These are phyloP conservation scores for Fusarium poae DNA, from an alignment of 2,329 filamentous ascomycete genomes.

Conservation along the genomic window DNA sequence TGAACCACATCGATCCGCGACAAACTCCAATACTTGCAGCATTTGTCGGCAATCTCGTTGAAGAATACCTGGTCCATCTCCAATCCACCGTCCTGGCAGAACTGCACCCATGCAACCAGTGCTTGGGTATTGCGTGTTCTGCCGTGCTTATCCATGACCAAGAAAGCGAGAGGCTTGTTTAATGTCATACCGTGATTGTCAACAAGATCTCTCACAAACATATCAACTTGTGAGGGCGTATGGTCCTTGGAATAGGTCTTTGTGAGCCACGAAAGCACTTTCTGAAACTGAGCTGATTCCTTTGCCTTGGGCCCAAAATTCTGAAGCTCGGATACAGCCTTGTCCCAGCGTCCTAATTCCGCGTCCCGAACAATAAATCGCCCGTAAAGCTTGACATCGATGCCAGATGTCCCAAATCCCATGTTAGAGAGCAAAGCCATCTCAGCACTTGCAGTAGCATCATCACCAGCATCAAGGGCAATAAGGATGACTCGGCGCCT, in stretches of 20 bases:
- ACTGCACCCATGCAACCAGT: constrained; percentile 52
- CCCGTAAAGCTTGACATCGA: constrained; percentile 49
- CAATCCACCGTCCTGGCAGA: constrained; percentile 50
- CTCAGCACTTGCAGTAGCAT: constrained; percentile 46
- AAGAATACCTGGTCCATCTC: constrained; percentile 50
- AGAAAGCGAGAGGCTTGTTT: constrained; percentile 49
- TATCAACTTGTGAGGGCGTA: constrained; percentile 47
- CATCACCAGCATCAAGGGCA: constrained; percentile 49
- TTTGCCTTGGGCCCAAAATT: constrained; percentile 39
- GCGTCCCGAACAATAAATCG: constrained; percentile 50
- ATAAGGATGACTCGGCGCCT: constrained; percentile 48
- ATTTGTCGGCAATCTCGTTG: constrained; percentile 47
- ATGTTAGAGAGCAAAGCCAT: constrained; percentile 43
- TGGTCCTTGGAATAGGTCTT: constrained; percentile 50
- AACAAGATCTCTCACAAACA: constrained; percentile 48
- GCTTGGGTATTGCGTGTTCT: constrained; percentile 47
- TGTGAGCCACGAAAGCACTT: constrained; percentile 52
- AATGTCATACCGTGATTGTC: constrained; percentile 47
- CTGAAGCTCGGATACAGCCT: constrained; percentile 42
- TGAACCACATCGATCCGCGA: constrained; percentile 37
- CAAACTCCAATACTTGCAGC: constrained; percentile 54
- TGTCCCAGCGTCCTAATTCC: constrained; percentile 47
- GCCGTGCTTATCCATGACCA: constrained; percentile 51
- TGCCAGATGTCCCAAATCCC: constrained; percentile 28
- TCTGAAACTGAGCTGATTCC: constrained; percentile 44